These are phyloP conservation scores for Cantharellus anzutake DNA, from an alignment of 768 basidiomycete species.

Conservation along the genomic window DNA sequence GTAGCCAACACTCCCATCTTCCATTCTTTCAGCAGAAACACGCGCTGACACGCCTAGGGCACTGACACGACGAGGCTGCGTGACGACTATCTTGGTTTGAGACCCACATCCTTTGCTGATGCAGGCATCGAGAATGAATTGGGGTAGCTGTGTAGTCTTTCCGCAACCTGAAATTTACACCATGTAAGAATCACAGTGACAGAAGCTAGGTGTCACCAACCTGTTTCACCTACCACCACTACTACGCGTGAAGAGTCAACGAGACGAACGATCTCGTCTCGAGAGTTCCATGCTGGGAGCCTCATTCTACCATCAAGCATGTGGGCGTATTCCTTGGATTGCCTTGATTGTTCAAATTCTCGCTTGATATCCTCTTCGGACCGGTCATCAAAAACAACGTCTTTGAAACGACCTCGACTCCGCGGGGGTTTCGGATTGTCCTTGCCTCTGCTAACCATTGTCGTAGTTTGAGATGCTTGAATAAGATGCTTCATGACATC, in stretches of 20 bases:
- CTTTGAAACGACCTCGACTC: neutral
- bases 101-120: constrained; percentile 44
- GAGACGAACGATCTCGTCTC: constrained; percentile 38
- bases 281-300: constrained; percentile 60
- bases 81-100: constrained; percentile 56
- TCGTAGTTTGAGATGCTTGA: constrained; percentile 3
- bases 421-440: neutral
- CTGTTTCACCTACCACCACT: constrained; percentile 81
- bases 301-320: constrained; percentile 37
- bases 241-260: constrained; percentile 46
- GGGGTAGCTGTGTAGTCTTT: constrained; percentile 83
- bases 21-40: constrained; percentile 60
- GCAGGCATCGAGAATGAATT: constrained; percentile 73
- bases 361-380: constrained; percentile 29
- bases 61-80: constrained; percentile 77
- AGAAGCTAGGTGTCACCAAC: constrained; percentile 17
- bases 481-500: constrained; percentile 44
- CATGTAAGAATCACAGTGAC: neutral
- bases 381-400: constrained; percentile 21
- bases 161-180: constrained; percentile 40
- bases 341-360: constrained; percentile 31
- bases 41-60: constrained; percentile 78
- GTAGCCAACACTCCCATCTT: constrained; percentile 72
- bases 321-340: constrained; percentile 29
- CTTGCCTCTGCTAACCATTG: neutral